Conservation (phyloP, 2,329 filamentous ascomycete species). For the Cryphonectria carpinicola region DNA sequence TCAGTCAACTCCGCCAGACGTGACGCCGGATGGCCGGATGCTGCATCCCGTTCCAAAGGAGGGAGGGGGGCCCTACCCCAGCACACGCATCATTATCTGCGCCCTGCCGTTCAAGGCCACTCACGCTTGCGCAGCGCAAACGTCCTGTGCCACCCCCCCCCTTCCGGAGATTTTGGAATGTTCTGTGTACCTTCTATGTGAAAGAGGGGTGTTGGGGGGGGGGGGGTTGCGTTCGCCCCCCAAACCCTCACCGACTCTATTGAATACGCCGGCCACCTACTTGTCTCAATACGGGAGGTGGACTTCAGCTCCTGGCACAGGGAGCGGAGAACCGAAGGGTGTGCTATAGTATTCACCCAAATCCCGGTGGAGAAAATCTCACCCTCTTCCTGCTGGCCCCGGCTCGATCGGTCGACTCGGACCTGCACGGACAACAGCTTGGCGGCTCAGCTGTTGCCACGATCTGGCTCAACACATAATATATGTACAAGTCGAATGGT, state of each 20-base stretch:
- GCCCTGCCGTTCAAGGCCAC: not conserved
- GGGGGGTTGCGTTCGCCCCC: not conserved
- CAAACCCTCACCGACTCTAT: constrained; percentile 10
- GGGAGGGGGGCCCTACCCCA: not conserved
- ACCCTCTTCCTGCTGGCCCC: not conserved
- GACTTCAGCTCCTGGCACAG: not conserved
- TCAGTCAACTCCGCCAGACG: not conserved
- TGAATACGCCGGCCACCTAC: constrained; percentile 8
- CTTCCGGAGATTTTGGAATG: constrained; percentile 17
- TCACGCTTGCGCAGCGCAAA: not conserved
- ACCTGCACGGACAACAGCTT: constrained; percentile 5
- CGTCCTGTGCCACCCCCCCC: not conserved
- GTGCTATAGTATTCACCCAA: not conserved
- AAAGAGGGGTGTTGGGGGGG: too few relatives aligned
- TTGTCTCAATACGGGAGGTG: constrained; percentile 7
- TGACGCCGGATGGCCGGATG: constrained; percentile 8
- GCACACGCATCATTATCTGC: constrained; percentile 1
- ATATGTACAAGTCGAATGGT: not conserved
- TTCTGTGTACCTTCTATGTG: not conserved
- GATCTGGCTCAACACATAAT: not conserved
- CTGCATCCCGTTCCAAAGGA: not conserved
- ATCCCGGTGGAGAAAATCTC: not conserved
- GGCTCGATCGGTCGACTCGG: not conserved
- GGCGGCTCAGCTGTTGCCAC: not conserved
- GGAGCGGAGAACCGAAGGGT: not conserved